phyloP scores from a whole-genome alignment of 2,329 filamentous ascomycete genomes.

The Botryotinia convoluta region DNA sequence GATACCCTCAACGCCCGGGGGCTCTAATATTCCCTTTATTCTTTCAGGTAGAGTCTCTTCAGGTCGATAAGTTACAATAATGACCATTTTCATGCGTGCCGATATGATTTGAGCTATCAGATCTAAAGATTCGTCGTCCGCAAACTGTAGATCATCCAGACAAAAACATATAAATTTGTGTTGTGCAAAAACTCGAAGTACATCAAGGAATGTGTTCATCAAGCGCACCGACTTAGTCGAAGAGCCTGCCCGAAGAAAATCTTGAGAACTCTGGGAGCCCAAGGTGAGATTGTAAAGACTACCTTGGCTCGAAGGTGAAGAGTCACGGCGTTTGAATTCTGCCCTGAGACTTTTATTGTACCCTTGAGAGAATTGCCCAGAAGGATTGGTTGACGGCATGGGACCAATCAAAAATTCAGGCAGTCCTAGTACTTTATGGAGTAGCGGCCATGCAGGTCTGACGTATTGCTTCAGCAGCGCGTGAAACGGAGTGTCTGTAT shows the following conservation, averaged over 20 bases:
- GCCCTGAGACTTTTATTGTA: constrained; percentile 36
- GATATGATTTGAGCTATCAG: constrained; percentile 77
- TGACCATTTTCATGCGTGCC: constrained; percentile 70
- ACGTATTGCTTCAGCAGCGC: constrained; percentile 60
- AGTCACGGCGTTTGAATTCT: constrained; percentile 32
- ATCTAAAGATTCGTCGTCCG: constrained; percentile 82
- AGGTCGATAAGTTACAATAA: constrained; percentile 71
- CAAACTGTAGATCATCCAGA: constrained; percentile 83
- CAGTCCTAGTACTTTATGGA: constrained; percentile 59
- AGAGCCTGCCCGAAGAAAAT: constrained; percentile 57
- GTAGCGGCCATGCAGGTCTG: constrained; percentile 61
- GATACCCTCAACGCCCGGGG: constrained; percentile 53
- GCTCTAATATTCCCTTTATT: constrained; percentile 54
- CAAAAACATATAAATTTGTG: constrained; percentile 81
- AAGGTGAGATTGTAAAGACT: constrained; percentile 33
- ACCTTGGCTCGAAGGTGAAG: constrained; percentile 31
- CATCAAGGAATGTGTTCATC: constrained; percentile 84
- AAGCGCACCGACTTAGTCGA: constrained; percentile 68
- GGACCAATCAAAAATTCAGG: constrained; percentile 66
- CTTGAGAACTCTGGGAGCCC: constrained; percentile 53
- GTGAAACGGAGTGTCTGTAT: constrained; percentile 63
- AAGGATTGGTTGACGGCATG: constrained; percentile 16
- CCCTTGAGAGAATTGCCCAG: constrained; percentile 26
- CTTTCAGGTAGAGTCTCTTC: constrained; percentile 60
- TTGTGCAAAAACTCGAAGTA: constrained; percentile 75